Evolutionary conservation across 1,284 basidiomycete species (phyloP), one percentile per base, ranked within the genome.

Genomic region (Tilletia setariae): DNA sequence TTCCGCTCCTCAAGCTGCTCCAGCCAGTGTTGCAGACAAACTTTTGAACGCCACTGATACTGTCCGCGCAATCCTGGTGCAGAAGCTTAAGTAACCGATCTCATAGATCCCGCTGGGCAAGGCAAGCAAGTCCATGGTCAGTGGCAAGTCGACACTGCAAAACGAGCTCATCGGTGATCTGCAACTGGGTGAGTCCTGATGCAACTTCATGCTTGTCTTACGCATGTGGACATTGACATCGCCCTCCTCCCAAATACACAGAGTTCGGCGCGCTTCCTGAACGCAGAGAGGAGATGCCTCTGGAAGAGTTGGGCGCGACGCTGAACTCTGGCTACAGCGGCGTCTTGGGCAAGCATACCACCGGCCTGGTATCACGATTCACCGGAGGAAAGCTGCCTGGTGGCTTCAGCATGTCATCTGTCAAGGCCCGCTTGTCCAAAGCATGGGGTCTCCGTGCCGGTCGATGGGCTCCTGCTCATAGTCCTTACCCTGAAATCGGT

Each of bases 301-400:
- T 67, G 87, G 98, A 65, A 78, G 95, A 98, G 83, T 90, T 98
- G 28, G 96, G 94, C 46, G 88, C 93, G 47, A 89, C 92, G 9
- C 86, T 98, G 47, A 87, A 88, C 32, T 86, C 89, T 65, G 93
- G 93, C 30, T 93, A 93, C 85, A 85, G 87, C 64, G 94, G 94
- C 25, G 83, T 86, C n/a, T 88, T 96, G 40, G 95, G 95, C 79
- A 98, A 98, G 84, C 93, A 98, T 85, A 92, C 92, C n/a, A 90
- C 89, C 69, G 90, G 93, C 40, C 87, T 98, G 62, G 87, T 98
- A 67, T 94, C 94, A 66, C 91, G 96, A 70, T 87, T 98, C 81
- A 87, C 98, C 67, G 92, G 93, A 68, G 89, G 90, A 69, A 98
- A 98, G 86, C 94, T 98, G 91, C 96, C 96, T 47, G 96, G 96